phyloP scores from a whole-genome alignment of 345 rosid species.

The Syzygium jambos region DNA sequence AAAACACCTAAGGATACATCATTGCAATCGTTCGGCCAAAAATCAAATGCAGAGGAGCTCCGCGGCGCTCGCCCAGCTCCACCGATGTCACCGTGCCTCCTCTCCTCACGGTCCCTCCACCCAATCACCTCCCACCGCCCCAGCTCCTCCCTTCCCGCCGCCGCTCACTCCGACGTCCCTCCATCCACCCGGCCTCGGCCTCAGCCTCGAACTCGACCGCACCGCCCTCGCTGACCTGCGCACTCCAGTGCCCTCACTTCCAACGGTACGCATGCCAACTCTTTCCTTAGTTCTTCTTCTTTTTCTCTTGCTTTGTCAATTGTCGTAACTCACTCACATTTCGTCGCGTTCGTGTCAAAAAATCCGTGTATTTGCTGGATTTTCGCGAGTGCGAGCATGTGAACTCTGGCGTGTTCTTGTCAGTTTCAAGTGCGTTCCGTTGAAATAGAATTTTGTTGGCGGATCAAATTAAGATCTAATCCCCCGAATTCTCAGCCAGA shows the following conservation, averaged over 20 bases:
- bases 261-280: constrained; percentile 37
- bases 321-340: no score
- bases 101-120: constrained; percentile 29
- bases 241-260: constrained; percentile 81
- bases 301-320: no score
- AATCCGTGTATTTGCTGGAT: no score
- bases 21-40: no score
- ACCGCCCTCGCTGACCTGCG: constrained; percentile 33
- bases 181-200: not conserved
- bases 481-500: no score
- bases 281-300: not conserved
- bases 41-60: constrained; percentile 40
- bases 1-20: no score
- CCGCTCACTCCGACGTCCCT: not conserved
- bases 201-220: not conserved
- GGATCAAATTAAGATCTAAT: no score
- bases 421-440: no score
- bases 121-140: constrained; percentile 37
- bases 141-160: not conserved
- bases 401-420: not conserved
- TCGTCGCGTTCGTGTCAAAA: no score
- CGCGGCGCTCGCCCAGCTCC: not conserved
- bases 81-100: constrained; percentile 35
- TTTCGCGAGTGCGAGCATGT: no score
- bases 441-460: no score